These are phyloP conservation scores for Kazachstania martiniae DNA, from an alignment of 805 yeast genomes.

Conservation along the genomic window DNA sequence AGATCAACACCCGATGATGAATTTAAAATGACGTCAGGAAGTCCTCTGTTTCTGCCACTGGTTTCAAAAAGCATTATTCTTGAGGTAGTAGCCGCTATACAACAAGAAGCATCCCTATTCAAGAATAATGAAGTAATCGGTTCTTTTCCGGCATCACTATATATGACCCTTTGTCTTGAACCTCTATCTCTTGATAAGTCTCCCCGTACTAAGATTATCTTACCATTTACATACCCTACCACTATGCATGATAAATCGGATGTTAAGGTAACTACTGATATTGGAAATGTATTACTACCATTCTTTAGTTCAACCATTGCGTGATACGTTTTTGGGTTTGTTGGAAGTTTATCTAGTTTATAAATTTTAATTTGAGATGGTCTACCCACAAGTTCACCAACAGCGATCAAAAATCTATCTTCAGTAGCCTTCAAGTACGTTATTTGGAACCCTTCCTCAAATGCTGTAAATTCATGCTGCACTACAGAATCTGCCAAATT, in stretches of 20 bases:
- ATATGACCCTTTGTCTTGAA: constrained; percentile 71
- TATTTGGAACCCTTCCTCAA: constrained; percentile 46
- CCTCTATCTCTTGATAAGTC: constrained; percentile 85
- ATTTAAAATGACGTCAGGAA: constrained; percentile 41
- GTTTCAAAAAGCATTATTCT: constrained; percentile 64
- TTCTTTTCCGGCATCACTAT: constrained; percentile 47
- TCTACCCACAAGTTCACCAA: constrained; percentile 64
- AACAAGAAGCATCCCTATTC: constrained; percentile 35
- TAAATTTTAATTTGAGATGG: constrained; percentile 64
- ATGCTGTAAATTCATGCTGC: constrained; percentile 46
- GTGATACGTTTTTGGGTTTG: constrained; percentile 34
- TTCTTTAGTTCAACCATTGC: constrained; percentile 54
- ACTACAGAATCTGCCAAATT: constrained; percentile 36
- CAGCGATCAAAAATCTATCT: constrained; percentile 47
- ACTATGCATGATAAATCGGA: constrained; percentile 20
- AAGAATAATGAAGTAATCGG: constrained; percentile 75
- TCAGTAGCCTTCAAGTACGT: constrained; percentile 43
- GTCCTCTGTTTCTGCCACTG: constrained; percentile 65
- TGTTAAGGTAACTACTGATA: constrained; percentile 27
- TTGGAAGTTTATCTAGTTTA: constrained; percentile 47
- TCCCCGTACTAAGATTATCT: constrained; percentile 73
- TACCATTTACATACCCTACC: constrained; percentile 42
- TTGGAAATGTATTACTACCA: constrained; percentile 69
- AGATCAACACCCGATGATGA: constrained; percentile 35
- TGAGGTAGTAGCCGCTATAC: constrained; percentile 69